Conservation (phyloP, 371 early-diverging fungal genomes). For the Chytridiales sp. region DNA sequence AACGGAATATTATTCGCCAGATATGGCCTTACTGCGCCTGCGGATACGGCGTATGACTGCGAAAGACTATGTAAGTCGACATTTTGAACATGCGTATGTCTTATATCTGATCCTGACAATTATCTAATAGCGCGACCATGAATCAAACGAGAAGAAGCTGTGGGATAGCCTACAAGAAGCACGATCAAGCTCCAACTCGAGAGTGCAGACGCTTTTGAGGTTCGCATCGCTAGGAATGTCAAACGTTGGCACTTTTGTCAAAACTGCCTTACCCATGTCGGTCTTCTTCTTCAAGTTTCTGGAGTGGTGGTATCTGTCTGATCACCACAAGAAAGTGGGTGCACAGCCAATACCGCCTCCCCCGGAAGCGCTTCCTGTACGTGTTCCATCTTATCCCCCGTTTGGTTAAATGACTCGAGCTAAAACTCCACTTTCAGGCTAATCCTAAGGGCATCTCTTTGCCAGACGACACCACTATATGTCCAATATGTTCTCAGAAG, state of each 20-base stretch:
- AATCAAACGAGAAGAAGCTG: too few relatives aligned
- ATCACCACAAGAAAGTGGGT: constrained; percentile 38
- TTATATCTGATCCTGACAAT: neutral
- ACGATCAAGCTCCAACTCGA: too few relatives aligned
- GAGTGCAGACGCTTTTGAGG: too few relatives aligned
- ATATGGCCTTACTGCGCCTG: constrained; percentile 72
- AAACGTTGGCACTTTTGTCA: constrained; percentile 74
- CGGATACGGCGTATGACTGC: constrained; percentile 75
- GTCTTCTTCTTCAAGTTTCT: constrained; percentile 90
- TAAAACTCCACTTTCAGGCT: constrained; percentile 41
- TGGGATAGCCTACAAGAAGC: too few relatives aligned
- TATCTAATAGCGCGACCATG: too few relatives aligned
- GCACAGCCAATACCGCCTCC: constrained; percentile 60
- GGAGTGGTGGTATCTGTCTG: constrained; percentile 93
- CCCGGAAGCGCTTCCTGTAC: constrained; percentile 61
- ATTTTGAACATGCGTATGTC: neutral
- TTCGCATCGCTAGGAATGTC: too few relatives aligned
- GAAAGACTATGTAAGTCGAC: constrained; percentile 68
- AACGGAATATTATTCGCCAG: constrained; percentile 77
- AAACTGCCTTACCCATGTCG: constrained; percentile 77
- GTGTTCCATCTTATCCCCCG: neutral
- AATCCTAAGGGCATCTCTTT: constrained; percentile 74
- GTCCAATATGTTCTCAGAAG: constrained; percentile 71
- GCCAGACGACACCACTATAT: constrained; percentile 68
- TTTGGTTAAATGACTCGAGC: neutral